Base-by-base conservation (phyloP, 805 yeast species). In the Tetrapisispora nanseiensis region DNA sequence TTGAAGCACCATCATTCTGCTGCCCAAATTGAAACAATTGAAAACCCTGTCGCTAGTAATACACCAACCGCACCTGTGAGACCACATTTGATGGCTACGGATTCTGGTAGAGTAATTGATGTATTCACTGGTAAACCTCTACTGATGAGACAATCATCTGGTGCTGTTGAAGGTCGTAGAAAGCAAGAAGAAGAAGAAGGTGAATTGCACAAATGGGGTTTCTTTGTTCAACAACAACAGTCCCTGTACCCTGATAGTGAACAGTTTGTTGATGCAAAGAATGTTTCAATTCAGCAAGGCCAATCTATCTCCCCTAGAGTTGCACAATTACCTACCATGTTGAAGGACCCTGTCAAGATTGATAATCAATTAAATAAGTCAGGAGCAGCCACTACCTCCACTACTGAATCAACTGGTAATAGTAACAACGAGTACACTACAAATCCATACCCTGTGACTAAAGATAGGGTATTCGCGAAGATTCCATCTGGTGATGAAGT, bases 181-280 rank as follows among this genome's bases (percentile, higher is more conserved):
- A 80, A 76, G 59, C 86, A 83, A 60, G 95, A 86, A 57, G 80
- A 79, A 46, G 97, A 87, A 58, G 97, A 87, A 67, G 97, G 96
- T 52, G 95, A 84, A 55, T 72, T 86, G 49, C 95, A 85, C 61
- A 78, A 82, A 63, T 78, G 86, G 79, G 95, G 95, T 16, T 76
- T 78, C 54, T 84, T 77, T 53, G 79, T 86, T 49, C 83, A 80
- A 56, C 85, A 78, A 54, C 76, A 80, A 46, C 52, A 62, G 15
- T 63, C 66, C 46, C 40, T 57, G 27, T 61, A 59, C 40, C 66
- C 66, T 12, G 41, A 41, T 55, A 56, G 23, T 43, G 42, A 40
- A 33, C 22, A 15, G 7, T 29, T 31, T n/a, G 27, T 7, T 9
- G 30, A 18, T 8, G 15, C 13, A 19, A 31, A 5, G 18, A 13